Evolutionary conservation across 208 protist species (phyloP).

Genomic region (Crithidia brevicula): DNA sequence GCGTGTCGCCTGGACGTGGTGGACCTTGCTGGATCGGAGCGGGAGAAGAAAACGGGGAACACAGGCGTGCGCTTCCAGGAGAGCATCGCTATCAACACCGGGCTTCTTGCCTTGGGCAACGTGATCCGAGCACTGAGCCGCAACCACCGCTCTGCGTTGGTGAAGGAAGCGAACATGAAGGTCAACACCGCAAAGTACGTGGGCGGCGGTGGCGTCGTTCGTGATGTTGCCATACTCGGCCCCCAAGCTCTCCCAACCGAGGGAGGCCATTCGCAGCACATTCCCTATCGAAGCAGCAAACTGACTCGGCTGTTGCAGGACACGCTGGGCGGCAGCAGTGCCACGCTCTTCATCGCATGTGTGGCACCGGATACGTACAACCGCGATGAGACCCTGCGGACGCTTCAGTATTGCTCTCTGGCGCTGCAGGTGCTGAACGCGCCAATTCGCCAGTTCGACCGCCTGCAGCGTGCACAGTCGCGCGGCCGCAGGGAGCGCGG

Average conservation of each 20-base stretch:
- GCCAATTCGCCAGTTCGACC: conserved; percentile 55
- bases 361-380: conserved; percentile 75
- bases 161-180: neutral
- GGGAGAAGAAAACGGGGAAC: conserved; percentile 84
- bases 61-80: conserved; percentile 89
- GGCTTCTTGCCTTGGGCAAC: conserved; percentile 92
- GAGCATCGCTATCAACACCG: conserved; percentile 93
- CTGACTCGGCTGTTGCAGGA: conserved; percentile 92
- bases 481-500: neutral
- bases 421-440: conserved; percentile 91
- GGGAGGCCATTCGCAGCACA: too few relatives aligned
- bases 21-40: conserved; percentile 93
- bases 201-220: too few relatives aligned
- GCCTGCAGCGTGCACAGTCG: conserved; percentile 32
- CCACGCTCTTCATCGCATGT: conserved; percentile 89
- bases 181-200: too few relatives aligned
- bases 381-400: conserved; percentile 87
- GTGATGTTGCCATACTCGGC: too few relatives aligned
- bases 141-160: conserved; percentile 28
- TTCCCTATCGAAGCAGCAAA: conserved; percentile 92
- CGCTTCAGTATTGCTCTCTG: conserved; percentile 93
- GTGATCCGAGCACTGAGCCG: conserved; percentile 92
- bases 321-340: conserved; percentile 88
- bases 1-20: conserved; percentile 90
- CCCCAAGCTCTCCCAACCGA: too few relatives aligned